Evolutionary conservation across 148 eudicot species (phyloP).

Genomic region (Chenopodium suecicum): DNA sequence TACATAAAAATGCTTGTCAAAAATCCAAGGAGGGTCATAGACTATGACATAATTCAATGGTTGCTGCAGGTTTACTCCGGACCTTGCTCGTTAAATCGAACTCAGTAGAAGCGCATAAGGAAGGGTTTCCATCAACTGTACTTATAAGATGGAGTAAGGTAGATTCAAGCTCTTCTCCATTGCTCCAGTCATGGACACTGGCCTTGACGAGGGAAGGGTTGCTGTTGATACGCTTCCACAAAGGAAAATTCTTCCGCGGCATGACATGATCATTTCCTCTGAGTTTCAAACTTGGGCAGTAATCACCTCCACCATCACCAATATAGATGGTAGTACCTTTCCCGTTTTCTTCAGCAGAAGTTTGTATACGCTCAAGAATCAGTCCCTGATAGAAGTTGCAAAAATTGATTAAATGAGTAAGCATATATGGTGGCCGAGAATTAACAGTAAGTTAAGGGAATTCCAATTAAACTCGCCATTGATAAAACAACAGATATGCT

Average conservation of each 20-base stretch:
- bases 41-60: not conserved
- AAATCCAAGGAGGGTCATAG: not conserved
- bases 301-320: constrained; percentile 88
- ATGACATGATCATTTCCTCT: constrained; percentile 56
- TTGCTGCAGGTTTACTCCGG: not conserved
- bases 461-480: not conserved
- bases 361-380: constrained; percentile 51
- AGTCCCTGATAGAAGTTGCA: constrained; percentile 44
- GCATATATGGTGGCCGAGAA: not conserved
- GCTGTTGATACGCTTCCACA: constrained; percentile 42
- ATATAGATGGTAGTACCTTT: constrained; percentile 54
- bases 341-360: constrained; percentile 25
- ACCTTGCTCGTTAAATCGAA: not conserved
- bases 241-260: constrained; percentile 69
- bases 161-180: constrained; percentile 60
- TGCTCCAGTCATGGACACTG: constrained; percentile 59
- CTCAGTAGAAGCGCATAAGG: not conserved
- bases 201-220: constrained; percentile 53
- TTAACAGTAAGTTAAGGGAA: not conserved
- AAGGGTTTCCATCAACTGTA: not conserved
- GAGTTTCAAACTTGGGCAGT: constrained; percentile 76
- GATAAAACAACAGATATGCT: not conserved
- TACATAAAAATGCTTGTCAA: not conserved
- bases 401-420: constrained; percentile 5
- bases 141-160: constrained; percentile 52